These are phyloP conservation scores for Apiotrichum akiyoshidainum DNA, from an alignment of 1,284 basidiomycete genomes.

Conservation along the genomic window DNA sequence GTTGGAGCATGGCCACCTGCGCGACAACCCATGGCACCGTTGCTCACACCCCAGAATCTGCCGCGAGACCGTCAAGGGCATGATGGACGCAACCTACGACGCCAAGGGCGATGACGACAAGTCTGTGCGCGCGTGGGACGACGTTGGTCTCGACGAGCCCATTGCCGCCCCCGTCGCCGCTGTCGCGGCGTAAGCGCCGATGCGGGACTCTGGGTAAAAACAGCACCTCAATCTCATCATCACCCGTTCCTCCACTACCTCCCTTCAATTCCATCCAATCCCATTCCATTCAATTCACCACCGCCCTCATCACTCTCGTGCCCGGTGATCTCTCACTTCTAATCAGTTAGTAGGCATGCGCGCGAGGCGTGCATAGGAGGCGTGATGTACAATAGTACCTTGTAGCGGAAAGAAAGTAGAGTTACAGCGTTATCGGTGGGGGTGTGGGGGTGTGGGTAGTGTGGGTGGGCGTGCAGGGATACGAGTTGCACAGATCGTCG, in stretches of 20 bases:
- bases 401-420: constrained; percentile 1
- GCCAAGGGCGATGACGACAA: constrained; percentile 36
- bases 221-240: too few species aligned
- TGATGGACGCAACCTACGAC: constrained; percentile 36
- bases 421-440: neutral
- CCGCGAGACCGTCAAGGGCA: constrained; percentile 12
- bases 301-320: too few species aligned
- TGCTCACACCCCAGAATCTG: constrained; percentile 29
- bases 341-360: neutral
- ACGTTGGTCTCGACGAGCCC: constrained; percentile 21
- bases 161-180: neutral
- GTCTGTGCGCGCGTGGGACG: constrained; percentile 40
- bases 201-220: too few species aligned
- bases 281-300: too few species aligned
- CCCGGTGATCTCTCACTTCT: neutral
- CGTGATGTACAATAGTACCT: constrained; percentile 6
- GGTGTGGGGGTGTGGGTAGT: neutral
- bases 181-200: too few species aligned
- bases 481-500: too few species aligned
- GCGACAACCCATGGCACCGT: too few species aligned
- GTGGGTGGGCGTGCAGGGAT: neutral
- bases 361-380: constrained; percentile 5
- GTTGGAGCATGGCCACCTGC: too few species aligned
- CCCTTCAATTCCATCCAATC: too few species aligned
- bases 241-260: too few species aligned